A percentile compares a stretch with the other conserved stretches of the same genome.
Conservation (phyloP, 768 basidiomycete species). For the Psilocybe subaeruginosa region DNA sequence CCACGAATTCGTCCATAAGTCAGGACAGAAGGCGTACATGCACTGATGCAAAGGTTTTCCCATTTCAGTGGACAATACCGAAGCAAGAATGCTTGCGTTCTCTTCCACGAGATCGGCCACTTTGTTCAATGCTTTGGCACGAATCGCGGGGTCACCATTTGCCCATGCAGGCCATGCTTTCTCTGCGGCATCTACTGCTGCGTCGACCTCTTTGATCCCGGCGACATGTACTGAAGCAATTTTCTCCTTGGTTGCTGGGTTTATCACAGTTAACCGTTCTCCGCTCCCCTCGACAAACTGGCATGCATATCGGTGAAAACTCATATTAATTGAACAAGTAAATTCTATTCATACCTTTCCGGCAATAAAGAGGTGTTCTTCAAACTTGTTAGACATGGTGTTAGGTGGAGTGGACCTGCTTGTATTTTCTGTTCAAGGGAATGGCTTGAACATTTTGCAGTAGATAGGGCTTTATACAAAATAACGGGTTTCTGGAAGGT, state of each 20-base stretch:
- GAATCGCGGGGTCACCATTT: slow-evolving; percentile 9
- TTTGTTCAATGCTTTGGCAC: slow-evolving; percentile 32
- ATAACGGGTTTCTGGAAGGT: too few species aligned
- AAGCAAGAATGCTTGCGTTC: slow-evolving; percentile 30
- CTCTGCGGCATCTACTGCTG: slow-evolving; percentile 6
- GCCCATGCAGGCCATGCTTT: slow-evolving; percentile 10
- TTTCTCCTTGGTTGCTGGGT: slow-evolving; percentile 5
- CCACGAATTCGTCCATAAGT: too few species aligned
- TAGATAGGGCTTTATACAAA: too few species aligned
- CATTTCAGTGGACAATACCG: slow-evolving; percentile 51
- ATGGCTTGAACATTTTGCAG: too few species aligned
- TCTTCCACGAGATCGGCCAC: slow-evolving; percentile 34
- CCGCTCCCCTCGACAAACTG: slow-evolving; percentile 9
- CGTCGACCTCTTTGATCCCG: slow-evolving; percentile 3
- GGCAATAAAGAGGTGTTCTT: slow-evolving; percentile 9
- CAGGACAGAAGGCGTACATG: not conserved
- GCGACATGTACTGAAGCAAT: slow-evolving; percentile 6
- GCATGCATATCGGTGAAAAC: too few species aligned
- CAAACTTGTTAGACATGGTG: not conserved
- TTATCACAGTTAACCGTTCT: not conserved
- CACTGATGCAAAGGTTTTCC: slow-evolving; percentile 28
- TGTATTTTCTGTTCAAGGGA: too few species aligned
- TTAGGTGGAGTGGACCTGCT: not conserved
- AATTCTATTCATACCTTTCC: not conserved
- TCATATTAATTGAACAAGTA: not conserved